Base-by-base conservation (phyloP, 371 early-diverging fungal genomes). In the Mortierella sp. region DNA sequence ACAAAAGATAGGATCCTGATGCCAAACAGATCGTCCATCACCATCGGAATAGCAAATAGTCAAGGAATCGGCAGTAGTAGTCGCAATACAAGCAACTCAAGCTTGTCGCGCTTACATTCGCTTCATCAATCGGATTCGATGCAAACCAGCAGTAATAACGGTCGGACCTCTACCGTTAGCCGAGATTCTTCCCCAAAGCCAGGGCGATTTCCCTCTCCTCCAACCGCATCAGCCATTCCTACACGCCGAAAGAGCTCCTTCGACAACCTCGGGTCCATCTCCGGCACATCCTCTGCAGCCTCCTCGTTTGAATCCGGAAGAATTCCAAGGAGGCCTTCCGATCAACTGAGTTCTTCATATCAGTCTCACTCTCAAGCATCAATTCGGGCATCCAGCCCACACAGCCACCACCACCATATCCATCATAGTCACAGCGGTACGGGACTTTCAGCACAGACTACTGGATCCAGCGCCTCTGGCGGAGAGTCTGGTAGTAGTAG, bases 11-110 rank as follows among this genome's bases (percentile, higher is more conserved):
- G 76, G 51, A 76, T 82, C 61, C 70, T 72, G n/a, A 75, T 71
- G 76, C 73, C 82, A 26, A 80, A 74, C 47, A 62, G 76, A 29
- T 82, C 73, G 1, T 82, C 77, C 69, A 76, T 76, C 66, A 82
- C 76, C 66, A 72, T 72, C 56, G 77, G 73, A 49, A 76, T 76
- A 55, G 82, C 77, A 67, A 72, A 76, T 56, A 72, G 72, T 49
- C 73, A 76, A 31, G 82, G 77, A 12, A 59, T 72, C 23, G 82
- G 82, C 34, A 76, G 76, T 57, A 76, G 73, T 55, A 76, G 76
- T 42, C 62, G 77, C 45, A 70, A 60, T 40, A 64, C 82, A 34
- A 66, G 72, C 63, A 74, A 70, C 57, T 73, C 82, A 40, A 71
- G 76, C 34, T 60, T 82, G 12, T 76, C 74, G 47, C 83, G 76